Evolutionary conservation across 305 asterid genomes (phyloP).

Genomic region (Fraxinus paxiana): DNA sequence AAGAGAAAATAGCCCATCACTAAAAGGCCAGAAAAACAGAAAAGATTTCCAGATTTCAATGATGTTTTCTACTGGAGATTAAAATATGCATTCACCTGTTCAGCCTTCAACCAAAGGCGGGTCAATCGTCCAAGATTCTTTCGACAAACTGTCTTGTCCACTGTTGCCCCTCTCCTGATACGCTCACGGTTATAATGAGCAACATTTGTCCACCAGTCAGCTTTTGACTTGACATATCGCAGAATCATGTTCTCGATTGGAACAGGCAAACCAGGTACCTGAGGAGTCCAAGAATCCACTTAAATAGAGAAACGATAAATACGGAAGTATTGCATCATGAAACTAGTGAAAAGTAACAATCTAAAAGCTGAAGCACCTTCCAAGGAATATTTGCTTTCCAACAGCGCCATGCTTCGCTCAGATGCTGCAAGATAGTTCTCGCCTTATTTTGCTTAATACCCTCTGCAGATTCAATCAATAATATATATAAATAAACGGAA

Average conservation of each 20-base stretch:
- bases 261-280: conserved; percentile 97
- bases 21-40: background rate
- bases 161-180: conserved; percentile 98
- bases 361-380: conserved; percentile 51
- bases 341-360: background rate
- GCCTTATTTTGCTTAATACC: conserved; percentile 97
- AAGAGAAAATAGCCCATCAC: background rate
- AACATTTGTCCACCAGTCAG: conserved; percentile 99
- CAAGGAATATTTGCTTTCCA: conserved; percentile 99
- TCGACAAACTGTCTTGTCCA: conserved; percentile 96
- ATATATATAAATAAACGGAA: background rate
- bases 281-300: conserved; percentile 6
- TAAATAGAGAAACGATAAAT: background rate
- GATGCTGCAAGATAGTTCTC: conserved; percentile 93
- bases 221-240: conserved; percentile 96
- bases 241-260: conserved; percentile 99
- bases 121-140: conserved; percentile 98
- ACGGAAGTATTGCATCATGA: background rate
- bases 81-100: conserved; percentile 51
- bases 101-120: conserved; percentile 98
- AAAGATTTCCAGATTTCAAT: background rate
- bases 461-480: conserved; percentile 42
- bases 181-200: conserved; percentile 98
- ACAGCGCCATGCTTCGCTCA: conserved; percentile 99
- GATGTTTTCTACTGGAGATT: background rate